These are phyloP conservation scores for Podaxis carcinomalis DNA, from an alignment of 768 basidiomycete species.

Conservation along the genomic window DNA sequence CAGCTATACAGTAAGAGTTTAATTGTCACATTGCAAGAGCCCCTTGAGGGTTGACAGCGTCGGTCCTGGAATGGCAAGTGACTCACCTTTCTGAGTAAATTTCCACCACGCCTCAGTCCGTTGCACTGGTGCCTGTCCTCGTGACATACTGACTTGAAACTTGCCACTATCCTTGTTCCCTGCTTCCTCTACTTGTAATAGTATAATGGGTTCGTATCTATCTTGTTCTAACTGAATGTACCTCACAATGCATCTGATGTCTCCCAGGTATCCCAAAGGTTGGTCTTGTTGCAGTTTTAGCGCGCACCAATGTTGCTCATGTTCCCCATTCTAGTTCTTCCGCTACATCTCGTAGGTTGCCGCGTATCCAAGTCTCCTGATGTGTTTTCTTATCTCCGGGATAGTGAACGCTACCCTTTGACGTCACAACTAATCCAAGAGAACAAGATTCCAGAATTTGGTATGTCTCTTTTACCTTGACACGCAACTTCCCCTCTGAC, in stretches of 20 bases:
- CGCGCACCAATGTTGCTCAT: background rate
- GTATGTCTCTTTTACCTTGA: slow-evolving; percentile 34
- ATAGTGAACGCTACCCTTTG: slow-evolving; percentile 93
- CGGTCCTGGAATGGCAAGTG: background rate
- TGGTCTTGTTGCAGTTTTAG: slow-evolving; percentile 16
- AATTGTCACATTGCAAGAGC: background rate
- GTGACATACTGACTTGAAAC: slow-evolving; percentile 8
- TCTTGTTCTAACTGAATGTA: background rate
- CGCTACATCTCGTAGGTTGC: slow-evolving; percentile 84
- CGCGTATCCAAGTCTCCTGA: background rate
- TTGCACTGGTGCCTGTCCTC: background rate
- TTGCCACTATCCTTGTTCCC: slow-evolving; percentile 9
- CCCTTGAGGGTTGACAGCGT: background rate
- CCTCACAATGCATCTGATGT: background rate
- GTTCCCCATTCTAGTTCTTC: slow-evolving; percentile 68
- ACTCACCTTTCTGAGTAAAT: background rate
- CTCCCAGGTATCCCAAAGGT: slow-evolving; percentile 63
- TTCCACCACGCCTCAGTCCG: background rate
- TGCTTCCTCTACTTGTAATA: slow-evolving; percentile 6
- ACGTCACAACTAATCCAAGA: slow-evolving; percentile 97
- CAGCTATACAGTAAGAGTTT: background rate
- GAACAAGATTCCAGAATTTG: slow-evolving; percentile 99
- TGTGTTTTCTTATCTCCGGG: background rate
- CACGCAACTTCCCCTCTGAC: slow-evolving; percentile 9
- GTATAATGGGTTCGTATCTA: slow-evolving; percentile 10